Base-by-base conservation (phyloP, 176 grass and related monocot genomes). In the Eragrostis curvula region DNA sequence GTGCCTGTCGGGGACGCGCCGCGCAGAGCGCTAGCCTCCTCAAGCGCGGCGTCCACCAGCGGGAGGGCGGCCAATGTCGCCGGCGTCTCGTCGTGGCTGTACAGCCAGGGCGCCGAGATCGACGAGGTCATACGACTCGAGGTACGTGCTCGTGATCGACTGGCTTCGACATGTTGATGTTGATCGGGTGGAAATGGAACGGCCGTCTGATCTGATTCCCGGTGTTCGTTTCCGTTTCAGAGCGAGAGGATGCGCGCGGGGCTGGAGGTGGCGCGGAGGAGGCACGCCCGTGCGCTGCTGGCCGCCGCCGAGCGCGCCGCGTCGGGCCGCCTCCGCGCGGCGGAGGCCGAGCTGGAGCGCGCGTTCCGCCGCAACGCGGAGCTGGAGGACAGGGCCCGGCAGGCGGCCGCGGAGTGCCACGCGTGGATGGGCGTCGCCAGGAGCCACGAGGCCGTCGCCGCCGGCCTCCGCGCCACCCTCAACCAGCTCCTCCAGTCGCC, bases 401-500 rank as follows among this genome's bases (percentile, higher is more conserved):
- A 83, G 79, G 56, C 85, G 77, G 45, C 15, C n/a, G 86, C 88
- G 1, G 94, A 96, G 77, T 77, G 50, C 7, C 64, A 89, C 81
- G 86, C 82, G 66, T 96, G 94, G 90, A 70, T 79, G 48, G 76
- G 82, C 69, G 41, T 80, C 27, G 90, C 94, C 57, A 81, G 51
- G 68, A 82, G 61, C 67, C 68, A 90, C 72, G 94, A 96, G 56
- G 86, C 85, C 14, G 47, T 82, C 47, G 86, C 82, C 21, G 11
- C 61, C 0, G 55, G 77, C 2, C 94, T 96, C 43, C 86, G 61
- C 49, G 64, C 83, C 18, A 58, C 84, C 5, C 75, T 93, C 17
- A 83, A 93, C 27, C 85, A 90, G 74, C 68, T 88, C n/a, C 79
- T 85, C 15, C 83, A 73, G 27, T 6, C 50, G 3, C 17, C 65